A percentile compares a stretch with the other conserved stretches of the same genome.
Evolutionary conservation across 2,329 filamentous ascomycete species (phyloP).

Genomic region (Alternaria solani): DNA sequence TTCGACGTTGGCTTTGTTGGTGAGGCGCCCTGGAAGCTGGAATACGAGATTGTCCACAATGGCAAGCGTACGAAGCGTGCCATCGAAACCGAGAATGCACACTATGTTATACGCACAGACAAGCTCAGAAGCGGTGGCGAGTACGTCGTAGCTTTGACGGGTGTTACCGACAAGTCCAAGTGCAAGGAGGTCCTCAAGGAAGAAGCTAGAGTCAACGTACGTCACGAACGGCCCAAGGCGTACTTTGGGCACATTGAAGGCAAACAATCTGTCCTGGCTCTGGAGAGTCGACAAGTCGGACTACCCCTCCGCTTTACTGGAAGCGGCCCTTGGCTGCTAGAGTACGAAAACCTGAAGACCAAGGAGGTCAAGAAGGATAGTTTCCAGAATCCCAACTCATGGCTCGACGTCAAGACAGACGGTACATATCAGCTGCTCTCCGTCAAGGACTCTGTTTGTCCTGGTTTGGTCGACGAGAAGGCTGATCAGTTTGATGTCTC

Average conservation of each 20-base stretch:
- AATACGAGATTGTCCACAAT: constrained; percentile 92
- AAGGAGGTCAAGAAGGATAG: constrained; percentile 56
- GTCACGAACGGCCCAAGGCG: constrained; percentile 85
- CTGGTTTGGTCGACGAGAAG: constrained; percentile 77
- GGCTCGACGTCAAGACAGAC: constrained; percentile 69
- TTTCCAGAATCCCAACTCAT: constrained; percentile 70
- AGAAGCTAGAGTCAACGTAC: constrained; percentile 83
- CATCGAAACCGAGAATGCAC: constrained; percentile 67
- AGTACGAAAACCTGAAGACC: constrained; percentile 72
- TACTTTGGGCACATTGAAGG: constrained; percentile 87
- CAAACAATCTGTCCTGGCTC: constrained; percentile 74
- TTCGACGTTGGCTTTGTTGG: constrained; percentile 79
- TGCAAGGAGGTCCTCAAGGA: constrained; percentile 89
- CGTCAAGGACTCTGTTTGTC: constrained; percentile 81
- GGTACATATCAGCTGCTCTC: constrained; percentile 83
- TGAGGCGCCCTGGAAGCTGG: constrained; percentile 85
- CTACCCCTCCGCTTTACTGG: constrained; percentile 87
- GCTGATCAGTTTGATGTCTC: constrained; percentile 80
- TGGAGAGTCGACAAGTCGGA: constrained; percentile 77
- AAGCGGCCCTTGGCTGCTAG: constrained; percentile 82
- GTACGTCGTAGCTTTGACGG: constrained; percentile 85
- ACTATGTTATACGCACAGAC: constrained; percentile 77
- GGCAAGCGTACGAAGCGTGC: constrained; percentile 79
- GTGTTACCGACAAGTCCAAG: constrained; percentile 82
- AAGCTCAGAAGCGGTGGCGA: constrained; percentile 82